Evolutionary conservation across 495 filamentous ascomycete species (phyloP).

Genomic region (Hypomontagnella submonticulosa): DNA sequence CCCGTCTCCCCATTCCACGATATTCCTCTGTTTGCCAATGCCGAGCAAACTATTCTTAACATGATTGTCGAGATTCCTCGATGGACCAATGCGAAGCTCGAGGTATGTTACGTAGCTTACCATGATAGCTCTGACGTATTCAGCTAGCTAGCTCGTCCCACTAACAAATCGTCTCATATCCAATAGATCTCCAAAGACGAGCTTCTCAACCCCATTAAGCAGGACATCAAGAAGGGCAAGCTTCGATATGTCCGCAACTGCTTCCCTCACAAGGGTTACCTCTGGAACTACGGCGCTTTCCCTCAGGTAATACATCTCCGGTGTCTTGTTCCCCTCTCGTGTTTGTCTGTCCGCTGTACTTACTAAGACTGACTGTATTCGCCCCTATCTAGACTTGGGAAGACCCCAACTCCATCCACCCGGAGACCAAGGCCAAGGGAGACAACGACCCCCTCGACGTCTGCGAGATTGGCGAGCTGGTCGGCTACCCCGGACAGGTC

Average conservation of each 20-base stretch:
- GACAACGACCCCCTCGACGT: slow-evolving; percentile 99
- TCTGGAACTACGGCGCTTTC: slow-evolving; percentile 99
- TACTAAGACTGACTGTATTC: slow-evolving; percentile 33
- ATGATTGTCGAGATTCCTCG: slow-evolving; percentile 99
- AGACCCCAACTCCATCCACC: slow-evolving; percentile 93
- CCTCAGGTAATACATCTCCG: slow-evolving; percentile 73
- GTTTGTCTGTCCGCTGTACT: slow-evolving; percentile 9
- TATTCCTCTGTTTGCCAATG: slow-evolving; percentile 95
- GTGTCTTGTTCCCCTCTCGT: slow-evolving; percentile 1
- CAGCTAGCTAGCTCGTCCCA: slow-evolving; percentile 4
- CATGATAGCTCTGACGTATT: slow-evolving; percentile 18
- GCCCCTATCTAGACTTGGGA: slow-evolving; percentile 88
- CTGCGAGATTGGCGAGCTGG: slow-evolving; percentile 98
- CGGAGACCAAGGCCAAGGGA: slow-evolving; percentile 99
- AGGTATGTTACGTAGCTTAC: slow-evolving; percentile 72
- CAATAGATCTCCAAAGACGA: slow-evolving; percentile 95
- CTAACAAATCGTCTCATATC: slow-evolving; percentile 35
- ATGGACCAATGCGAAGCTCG: slow-evolving; percentile 99
- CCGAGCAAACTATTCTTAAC: slow-evolving; percentile 93
- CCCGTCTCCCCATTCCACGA: slow-evolving; percentile 98
- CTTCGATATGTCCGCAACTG: slow-evolving; percentile 99
- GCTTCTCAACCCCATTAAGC: slow-evolving; percentile 96
- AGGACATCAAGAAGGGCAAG: slow-evolving; percentile 89
- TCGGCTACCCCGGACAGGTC: slow-evolving; percentile 93
- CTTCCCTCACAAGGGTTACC: slow-evolving; percentile 99